Base-by-base conservation (phyloP, 176 grass and related monocot species). In the Canna indica region DNA sequence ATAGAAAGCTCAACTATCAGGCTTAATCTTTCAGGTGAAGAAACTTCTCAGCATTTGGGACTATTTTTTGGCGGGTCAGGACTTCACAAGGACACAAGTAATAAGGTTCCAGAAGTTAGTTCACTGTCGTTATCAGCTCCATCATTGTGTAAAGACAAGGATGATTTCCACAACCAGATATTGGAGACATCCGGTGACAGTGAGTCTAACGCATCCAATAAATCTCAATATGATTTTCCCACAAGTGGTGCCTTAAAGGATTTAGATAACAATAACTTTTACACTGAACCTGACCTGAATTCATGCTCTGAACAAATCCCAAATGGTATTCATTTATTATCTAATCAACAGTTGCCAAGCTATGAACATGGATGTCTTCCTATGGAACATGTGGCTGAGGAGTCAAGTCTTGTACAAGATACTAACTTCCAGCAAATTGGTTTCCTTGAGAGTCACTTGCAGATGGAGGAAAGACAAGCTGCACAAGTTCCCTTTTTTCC, bases 361-460 rank as follows among this genome's bases (percentile, higher is more conserved):
- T 82, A 64, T 82, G 34, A 72, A 67, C 68, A 72, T 62, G 74
- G 75, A 75, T 65, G 67, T 73, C 18, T 18, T 59, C 44, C 22
- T 52, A 8, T 32, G 48, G 59, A 85, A 34, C 20, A 53, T 52
- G 12, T 54, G 74, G 24, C 61, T 50, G 61, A 78, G 36, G 63
- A 86, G 30, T 59, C 61, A 25, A 39, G 20, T 78, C 60, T 64
- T 67, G 78, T 78, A 54, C 79, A 70, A 73, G 48, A 74, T 77
- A 72, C 72, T 67, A 70, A 59, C 42, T 14, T 36, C 38, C 31
- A 34, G 58, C 68, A 79, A 46, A 17, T 71, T 86, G 74, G 74
- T 77, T 36, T 73, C 76, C 68, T 64, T 76, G 63, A 71, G 38
- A 74, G 47, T 79, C 76, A 78, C 69, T 24, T n/a, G 57, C 30